Conservation (phyloP, 805 yeast species). For the Yamadazyma takamatsuzukensis region DNA sequence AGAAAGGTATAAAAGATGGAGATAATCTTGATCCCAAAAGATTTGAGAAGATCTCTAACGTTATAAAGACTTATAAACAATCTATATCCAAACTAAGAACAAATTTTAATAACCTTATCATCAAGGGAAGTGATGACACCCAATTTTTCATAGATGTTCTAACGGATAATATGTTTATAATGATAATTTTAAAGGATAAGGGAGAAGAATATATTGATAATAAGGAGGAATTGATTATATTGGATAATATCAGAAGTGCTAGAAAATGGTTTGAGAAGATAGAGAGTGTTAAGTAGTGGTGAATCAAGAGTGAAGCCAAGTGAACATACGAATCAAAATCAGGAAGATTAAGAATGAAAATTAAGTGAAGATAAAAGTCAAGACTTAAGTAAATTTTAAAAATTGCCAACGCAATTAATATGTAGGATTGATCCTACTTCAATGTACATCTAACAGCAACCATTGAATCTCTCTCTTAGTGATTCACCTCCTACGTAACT, state of each 20-base stretch:
- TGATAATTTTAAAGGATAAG: constrained; percentile 52
- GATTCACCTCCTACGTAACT: no score
- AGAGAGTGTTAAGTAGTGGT: constrained; percentile 20
- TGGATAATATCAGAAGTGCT: constrained; percentile 57
- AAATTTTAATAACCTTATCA: constrained; percentile 71
- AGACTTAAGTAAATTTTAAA: no score
- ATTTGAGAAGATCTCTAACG: constrained; percentile 90
- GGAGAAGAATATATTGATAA: constrained; percentile 19
- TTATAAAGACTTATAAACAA: constrained; percentile 91
- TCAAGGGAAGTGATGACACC: constrained; percentile 54
- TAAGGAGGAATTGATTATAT: constrained; percentile 41
- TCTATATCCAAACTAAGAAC: constrained; percentile 84
- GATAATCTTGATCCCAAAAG: constrained; percentile 75
- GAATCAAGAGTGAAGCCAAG: not conserved
- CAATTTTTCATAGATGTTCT: constrained; percentile 51
- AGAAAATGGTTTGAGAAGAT: constrained; percentile 50
- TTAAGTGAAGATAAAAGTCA: no score
- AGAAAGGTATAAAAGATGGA: constrained; percentile 19
- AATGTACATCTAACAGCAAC: no score
- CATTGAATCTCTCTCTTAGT: no score
- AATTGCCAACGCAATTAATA: no score
- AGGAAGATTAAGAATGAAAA: no score
- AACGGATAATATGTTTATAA: constrained; percentile 59
- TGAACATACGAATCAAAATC: no score
- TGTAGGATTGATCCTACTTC: no score